Evolutionary conservation across 2,329 filamentous ascomycete genomes (phyloP).

Genomic region (Neonectria hederae): DNA sequence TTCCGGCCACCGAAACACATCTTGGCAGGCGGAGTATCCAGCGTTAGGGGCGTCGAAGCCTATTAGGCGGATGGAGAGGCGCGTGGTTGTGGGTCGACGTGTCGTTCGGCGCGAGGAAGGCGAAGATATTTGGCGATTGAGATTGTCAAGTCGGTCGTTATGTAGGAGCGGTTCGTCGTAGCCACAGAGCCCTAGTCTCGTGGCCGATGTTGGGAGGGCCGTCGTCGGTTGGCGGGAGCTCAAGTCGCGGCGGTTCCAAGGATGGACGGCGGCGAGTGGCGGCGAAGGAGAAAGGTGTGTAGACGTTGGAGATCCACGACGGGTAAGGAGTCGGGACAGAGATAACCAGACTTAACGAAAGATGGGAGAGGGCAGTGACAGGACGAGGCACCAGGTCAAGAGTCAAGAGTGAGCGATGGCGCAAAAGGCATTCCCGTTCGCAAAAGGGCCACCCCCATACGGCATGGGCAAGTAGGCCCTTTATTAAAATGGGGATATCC

Average conservation of each 20-base stretch:
- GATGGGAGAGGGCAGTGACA: neutral
- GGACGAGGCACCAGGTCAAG: neutral
- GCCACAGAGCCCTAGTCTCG: neutral
- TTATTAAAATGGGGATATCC: slow-evolving; percentile 25
- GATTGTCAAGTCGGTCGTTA: neutral
- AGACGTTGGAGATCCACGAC: slow-evolving; percentile 7
- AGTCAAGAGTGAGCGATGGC: slow-evolving; percentile 14
- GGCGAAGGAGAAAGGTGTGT: neutral
- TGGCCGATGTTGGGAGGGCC: neutral
- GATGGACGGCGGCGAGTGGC: neutral
- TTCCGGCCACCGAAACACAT: slow-evolving; percentile 74
- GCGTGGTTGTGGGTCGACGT: neutral
- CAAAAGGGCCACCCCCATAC: slow-evolving; percentile 5
- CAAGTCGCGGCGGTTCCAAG: slow-evolving; percentile 5
- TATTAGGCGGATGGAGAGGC: neutral
- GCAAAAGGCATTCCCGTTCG: slow-evolving; percentile 19
- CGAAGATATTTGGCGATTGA: neutral
- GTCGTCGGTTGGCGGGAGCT: slow-evolving; percentile 6
- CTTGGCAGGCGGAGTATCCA: slow-evolving; percentile 27
- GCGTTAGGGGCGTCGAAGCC: slow-evolving; percentile 4
- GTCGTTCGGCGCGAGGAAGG: neutral
- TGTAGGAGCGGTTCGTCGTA: neutral
- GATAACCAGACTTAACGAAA: neutral
- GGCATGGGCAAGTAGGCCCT: slow-evolving; percentile 16
- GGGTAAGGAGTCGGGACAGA: slow-evolving; percentile 11